Evolutionary conservation across 768 basidiomycete genomes (phyloP), one percentile per base, ranked within the genome.

Genomic region (Trametes coccinea): DNA sequence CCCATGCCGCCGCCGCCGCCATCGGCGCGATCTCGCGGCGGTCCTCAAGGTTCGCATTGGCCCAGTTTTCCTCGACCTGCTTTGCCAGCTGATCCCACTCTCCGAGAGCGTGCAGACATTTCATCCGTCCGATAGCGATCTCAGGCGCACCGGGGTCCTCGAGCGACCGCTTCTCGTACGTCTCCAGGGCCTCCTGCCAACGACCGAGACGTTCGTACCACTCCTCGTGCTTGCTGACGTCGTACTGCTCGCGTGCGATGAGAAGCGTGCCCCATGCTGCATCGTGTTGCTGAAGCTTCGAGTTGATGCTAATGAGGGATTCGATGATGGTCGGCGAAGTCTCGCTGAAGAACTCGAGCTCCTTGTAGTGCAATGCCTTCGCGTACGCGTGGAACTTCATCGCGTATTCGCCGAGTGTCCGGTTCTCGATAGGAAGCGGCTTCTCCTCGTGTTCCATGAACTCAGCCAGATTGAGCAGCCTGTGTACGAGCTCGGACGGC

Each of bases 371-470:
- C 30, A 99, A 81, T 0, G 96, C 95, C 72, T 98, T 98, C 3
- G 97, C 97, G 66, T 94, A 98, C 0, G 95, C 95, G 73, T 93
- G 89, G 73, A 91, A 94, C 65, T 89, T 90, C 78, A 92, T 84
- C 0, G 97, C 95, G 70, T 95, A 94, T 69, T 95, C 92, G 40
- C 96, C 97, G 13, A 98, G 84, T 11, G 92, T 93, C 53, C 92
- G 85, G 67, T 95, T 89, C 67, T 97, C 94, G 62, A 98, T 97
- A 1, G 94, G 94, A 1, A 98, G 80, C 0, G 92, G 84, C 70
- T 96, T 96, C 70, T 98, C 97, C 74, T 98, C 95, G 67, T 98
- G 96, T 73, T 98, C 97, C 92, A 98, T 96, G 73, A 98, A 98
- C 72, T 99, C 97, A 4, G 95, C 95, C 29, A 98, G 82, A 73